These are phyloP conservation scores for Coelastrella sp. DNA, from an alignment of 139 green algal genomes.

Conservation along the genomic window DNA sequence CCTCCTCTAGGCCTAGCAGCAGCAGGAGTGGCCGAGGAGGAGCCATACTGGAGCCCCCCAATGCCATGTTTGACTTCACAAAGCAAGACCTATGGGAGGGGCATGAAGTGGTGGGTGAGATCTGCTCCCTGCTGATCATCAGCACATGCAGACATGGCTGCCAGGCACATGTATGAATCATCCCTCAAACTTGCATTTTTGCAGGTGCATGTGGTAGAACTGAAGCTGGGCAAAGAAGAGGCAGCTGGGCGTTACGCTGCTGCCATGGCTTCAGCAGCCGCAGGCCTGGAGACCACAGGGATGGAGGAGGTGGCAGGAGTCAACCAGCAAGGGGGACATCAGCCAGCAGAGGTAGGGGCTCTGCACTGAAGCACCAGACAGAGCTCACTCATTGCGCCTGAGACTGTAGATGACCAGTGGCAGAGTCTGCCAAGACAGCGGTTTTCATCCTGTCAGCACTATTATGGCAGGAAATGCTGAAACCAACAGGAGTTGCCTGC, in stretches of 20 bases:
- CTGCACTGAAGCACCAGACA: no score
- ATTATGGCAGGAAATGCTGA: no score
- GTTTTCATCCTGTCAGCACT: no score
- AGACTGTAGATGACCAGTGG: no score
- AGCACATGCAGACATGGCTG: background rate
- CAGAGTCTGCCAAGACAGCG: no score
- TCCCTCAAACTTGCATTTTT: background rate
- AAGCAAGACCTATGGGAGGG: slow-evolving; percentile 36
- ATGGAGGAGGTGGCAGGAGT: background rate
- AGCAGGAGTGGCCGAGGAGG: slow-evolving; percentile 16
- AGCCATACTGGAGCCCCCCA: background rate
- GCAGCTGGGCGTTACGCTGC: background rate
- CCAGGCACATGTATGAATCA: background rate
- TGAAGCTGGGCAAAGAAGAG: slow-evolving; percentile 34
- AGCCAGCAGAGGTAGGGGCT: no score
- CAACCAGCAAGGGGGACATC: background rate
- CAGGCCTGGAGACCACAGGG: slow-evolving; percentile 5
- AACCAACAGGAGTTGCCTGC: no score
- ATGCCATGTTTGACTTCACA: background rate
- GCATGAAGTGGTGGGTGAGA: background rate
- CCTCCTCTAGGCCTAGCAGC: slow-evolving; percentile 10
- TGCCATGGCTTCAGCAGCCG: slow-evolving; percentile 13
- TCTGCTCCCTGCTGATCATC: background rate
- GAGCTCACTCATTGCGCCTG: no score
- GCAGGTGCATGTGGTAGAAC: slow-evolving; percentile 9